Conservation (phyloP, 176 grass and related monocot genomes). For the Bothriochloa decipiens region DNA sequence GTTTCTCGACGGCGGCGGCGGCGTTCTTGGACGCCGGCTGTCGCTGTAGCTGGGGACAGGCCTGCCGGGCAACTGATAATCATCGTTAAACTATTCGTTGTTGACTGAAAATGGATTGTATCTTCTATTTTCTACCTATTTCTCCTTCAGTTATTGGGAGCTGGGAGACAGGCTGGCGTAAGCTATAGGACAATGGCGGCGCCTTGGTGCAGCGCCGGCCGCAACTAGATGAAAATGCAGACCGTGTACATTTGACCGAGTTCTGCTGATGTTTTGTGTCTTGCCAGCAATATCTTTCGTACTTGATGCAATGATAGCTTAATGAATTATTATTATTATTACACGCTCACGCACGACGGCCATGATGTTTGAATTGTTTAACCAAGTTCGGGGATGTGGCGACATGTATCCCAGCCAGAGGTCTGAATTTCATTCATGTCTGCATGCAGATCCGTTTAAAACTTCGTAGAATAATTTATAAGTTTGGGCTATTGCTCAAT, state of each 20-base stretch:
- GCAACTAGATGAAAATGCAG: neutral
- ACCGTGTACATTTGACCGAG: neutral
- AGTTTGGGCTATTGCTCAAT: no score
- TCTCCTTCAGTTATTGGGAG: no score
- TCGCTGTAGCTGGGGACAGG: constrained; percentile 31
- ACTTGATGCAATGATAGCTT: neutral
- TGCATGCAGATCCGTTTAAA: no score
- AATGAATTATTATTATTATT: neutral
- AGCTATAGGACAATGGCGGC: neutral
- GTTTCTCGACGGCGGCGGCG: neutral
- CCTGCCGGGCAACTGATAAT: neutral
- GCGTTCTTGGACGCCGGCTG: constrained; percentile 22
- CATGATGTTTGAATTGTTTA: neutral
- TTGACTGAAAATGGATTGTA: neutral
- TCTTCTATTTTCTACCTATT: neutral
- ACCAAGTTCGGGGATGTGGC: neutral
- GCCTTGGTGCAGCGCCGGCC: neutral
- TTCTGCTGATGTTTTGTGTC: neutral
- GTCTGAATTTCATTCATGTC: no score
- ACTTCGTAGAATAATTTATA: no score
- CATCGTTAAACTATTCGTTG: neutral
- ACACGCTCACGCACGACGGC: neutral
- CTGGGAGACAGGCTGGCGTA: no score
- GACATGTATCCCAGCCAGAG: no score
- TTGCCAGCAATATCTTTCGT: neutral